Evolutionary conservation across 225 moss, liverwort and hornwort genomes (phyloP).

Genomic region (Anthoceros angustus): DNA sequence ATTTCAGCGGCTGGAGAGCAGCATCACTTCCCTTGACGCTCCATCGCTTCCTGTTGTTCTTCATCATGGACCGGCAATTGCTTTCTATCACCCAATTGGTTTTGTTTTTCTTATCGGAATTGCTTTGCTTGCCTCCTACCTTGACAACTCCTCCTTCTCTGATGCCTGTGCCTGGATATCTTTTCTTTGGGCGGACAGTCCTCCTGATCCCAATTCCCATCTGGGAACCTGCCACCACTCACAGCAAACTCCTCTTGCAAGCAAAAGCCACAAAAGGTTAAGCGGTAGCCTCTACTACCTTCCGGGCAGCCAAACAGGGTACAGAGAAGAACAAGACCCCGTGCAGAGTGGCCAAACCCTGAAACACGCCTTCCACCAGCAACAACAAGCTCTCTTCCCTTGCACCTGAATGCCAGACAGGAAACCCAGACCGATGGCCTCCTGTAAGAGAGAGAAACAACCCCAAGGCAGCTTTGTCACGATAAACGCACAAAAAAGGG

Average conservation of each 20-base stretch:
- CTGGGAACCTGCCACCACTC: too few relatives aligned
- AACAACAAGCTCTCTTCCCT: background rate
- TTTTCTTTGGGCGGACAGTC: too few relatives aligned
- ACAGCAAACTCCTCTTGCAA: too few relatives aligned
- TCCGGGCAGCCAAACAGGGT: too few relatives aligned
- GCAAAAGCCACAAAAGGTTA: too few relatives aligned
- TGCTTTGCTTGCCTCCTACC: background rate
- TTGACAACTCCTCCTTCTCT: background rate
- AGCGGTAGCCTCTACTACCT: too few relatives aligned
- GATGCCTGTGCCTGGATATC: background rate
- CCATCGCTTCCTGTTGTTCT: constrained; percentile 1
- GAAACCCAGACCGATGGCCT: background rate
- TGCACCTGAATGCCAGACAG: background rate
- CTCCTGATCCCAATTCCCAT: too few relatives aligned
- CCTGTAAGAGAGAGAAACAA: background rate
- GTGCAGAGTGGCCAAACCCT: background rate
- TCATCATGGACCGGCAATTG: background rate
- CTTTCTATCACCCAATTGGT: too few relatives aligned
- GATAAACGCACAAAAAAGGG: background rate
- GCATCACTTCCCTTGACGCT: background rate
- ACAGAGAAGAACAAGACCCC: too few relatives aligned
- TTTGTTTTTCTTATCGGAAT: background rate
- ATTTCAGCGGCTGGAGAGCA: background rate
- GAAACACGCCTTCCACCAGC: background rate
- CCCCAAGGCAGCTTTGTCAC: background rate